These are phyloP conservation scores for Lomentospora prolificans DNA, from an alignment of 2,329 filamentous ascomycete genomes.

Conservation along the genomic window DNA sequence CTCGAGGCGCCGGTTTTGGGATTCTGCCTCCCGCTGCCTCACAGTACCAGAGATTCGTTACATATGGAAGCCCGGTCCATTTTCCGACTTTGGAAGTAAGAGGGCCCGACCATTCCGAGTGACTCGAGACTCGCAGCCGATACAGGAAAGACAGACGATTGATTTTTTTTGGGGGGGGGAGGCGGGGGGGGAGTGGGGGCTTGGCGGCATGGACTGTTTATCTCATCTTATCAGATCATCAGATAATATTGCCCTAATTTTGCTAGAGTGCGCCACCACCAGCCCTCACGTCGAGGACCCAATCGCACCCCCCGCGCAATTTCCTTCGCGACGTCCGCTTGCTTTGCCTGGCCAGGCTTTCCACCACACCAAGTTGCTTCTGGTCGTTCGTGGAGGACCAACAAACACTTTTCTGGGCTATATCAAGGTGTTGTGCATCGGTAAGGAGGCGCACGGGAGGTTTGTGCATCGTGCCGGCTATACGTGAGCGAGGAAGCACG, in stretches of 20 bases:
- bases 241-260: conserved; percentile 6
- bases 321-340: too few species aligned
- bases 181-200: not conserved
- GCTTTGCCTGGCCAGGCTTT: too few species aligned
- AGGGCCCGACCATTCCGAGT: not conserved
- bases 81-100: not conserved
- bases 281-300: not conserved
- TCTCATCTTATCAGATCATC: conserved; percentile 8
- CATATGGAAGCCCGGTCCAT: not conserved
- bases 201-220: not conserved
- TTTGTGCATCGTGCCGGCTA: too few species aligned
- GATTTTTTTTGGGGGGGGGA: not conserved
- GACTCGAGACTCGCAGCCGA: not conserved
- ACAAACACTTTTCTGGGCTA: too few species aligned
- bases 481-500: too few species aligned
- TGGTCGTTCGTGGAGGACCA: too few species aligned
- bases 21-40: not conserved
- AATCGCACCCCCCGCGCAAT: conserved; percentile 3
- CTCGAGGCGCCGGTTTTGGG: too few species aligned
- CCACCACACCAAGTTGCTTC: too few species aligned
- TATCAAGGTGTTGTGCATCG: too few species aligned
- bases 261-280: not conserved
- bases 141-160: not conserved
- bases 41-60: not conserved
- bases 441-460: too few species aligned